Percentiles rank a stretch among this genome's conserved stretches.
Evolutionary conservation across 495 filamentous ascomycete species (phyloP).

Genomic region (Corynascus novoguineensis): DNA sequence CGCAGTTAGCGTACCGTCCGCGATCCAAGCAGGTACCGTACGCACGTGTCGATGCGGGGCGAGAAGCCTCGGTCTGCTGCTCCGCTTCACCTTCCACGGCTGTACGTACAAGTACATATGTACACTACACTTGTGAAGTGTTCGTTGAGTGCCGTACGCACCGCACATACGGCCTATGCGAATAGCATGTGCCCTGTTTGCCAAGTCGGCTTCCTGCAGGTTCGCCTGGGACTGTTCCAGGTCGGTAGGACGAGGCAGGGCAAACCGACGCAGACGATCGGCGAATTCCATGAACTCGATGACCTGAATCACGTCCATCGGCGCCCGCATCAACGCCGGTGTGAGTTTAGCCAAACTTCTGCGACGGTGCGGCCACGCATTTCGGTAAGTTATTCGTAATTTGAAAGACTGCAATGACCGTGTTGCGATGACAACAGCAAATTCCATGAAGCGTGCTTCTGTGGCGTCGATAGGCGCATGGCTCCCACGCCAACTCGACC

Average conservation of each 20-base stretch:
- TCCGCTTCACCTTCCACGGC: background rate
- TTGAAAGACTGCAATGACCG: too few relatives aligned
- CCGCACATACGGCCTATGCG: constrained; percentile 5
- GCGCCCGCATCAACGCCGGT: background rate
- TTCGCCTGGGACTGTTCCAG: constrained; percentile 4
- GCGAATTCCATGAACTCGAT: background rate
- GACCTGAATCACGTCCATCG: background rate
- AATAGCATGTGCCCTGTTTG: constrained; percentile 5
- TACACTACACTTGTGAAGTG: too few relatives aligned
- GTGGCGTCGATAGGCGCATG: constrained; percentile 2
- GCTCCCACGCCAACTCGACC: background rate
- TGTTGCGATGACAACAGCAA: too few relatives aligned
- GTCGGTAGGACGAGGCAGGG: background rate
- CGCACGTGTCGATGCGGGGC: background rate
- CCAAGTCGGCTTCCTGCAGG: constrained; percentile 20
- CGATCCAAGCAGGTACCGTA: background rate
- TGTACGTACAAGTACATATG: too few relatives aligned
- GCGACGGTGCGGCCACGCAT: too few relatives aligned
- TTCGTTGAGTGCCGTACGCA: too few relatives aligned
- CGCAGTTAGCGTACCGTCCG: background rate
- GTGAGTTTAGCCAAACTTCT: too few relatives aligned
- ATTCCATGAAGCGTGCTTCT: background rate
- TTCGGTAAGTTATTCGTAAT: too few relatives aligned
- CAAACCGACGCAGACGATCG: background rate
- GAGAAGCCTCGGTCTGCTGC: background rate